Evolutionary conservation across 192 early-diverging fungal genomes (phyloP), one percentile per base, ranked within the genome.

Genomic region (Thamnidium elegans): DNA sequence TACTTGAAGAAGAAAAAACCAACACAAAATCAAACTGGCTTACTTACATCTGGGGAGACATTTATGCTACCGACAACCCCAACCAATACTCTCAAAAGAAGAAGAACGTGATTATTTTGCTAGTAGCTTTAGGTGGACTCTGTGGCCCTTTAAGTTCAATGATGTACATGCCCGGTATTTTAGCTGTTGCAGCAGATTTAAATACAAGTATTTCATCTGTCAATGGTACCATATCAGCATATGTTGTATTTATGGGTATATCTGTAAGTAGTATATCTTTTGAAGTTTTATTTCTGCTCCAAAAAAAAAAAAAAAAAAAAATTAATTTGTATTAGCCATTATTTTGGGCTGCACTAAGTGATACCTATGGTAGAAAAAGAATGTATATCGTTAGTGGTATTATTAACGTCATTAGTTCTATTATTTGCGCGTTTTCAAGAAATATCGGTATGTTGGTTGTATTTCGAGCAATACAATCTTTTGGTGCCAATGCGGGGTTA

Each of bases 291-390:
- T 39, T 39, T 39, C 4, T 6, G 9, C 9, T 39, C 9, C n/a
- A n/a, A n/a, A n/a, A n/a, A n/a, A n/a, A n/a, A n/a, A n/a, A n/a
- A n/a, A n/a, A n/a, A n/a, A n/a, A n/a, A n/a, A n/a, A n/a, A n/a
- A n/a, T n/a, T n/a, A n/a, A n/a, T 48, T 17, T 48, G 13, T 48
- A n/a, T n/a, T n/a, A 69, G 68, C 68, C 68, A 32, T 44, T 69
- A 26, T 39, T 69, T 6, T 69, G 68, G 68, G 68, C 68, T n/a
- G 53, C 48, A 10, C 31, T 69, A 17, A 62, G 58, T 13, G 68
- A 69, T 32, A 45, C 46, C 1, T 69, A 69, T 26, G 68, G 68
- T 8, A 50, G 68, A 48, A 60, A 62, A 30, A 34, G 30, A 7
- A 62, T 69, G 54, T 69, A 69, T 36, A 39, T 69, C 9, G 31